Evolutionary conservation across 352 stramenopile species (phyloP).

Genomic region (Phytophthora sp.): DNA sequence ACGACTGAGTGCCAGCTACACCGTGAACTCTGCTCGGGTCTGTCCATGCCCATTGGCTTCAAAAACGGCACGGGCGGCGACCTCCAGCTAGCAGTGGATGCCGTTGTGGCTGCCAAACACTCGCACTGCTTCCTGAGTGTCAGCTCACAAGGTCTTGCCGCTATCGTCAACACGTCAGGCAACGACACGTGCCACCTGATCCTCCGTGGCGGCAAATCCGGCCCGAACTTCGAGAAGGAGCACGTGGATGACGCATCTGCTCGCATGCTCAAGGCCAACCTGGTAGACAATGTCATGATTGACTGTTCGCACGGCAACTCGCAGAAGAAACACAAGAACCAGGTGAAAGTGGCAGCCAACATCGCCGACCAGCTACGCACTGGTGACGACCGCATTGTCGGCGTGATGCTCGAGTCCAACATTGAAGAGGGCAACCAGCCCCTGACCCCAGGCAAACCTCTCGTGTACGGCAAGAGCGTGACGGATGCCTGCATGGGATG

Average conservation of each 20-base stretch:
- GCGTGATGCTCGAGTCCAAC: conserved; percentile 92
- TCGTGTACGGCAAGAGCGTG: conserved; percentile 91
- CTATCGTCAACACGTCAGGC: conserved; percentile 87
- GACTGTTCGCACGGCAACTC: conserved; percentile 93
- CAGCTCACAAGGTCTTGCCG: conserved; percentile 84
- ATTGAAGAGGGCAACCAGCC: conserved; percentile 84
- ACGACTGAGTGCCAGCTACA: conserved; percentile 92
- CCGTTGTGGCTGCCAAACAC: conserved; percentile 80
- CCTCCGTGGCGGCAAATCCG: conserved; percentile 84
- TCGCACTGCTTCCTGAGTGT: conserved; percentile 91
- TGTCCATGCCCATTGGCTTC: conserved; percentile 93
- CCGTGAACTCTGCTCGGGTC: conserved; percentile 87
- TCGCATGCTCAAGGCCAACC: conserved; percentile 86
- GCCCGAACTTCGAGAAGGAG: conserved; percentile 85
- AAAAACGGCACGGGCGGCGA: conserved; percentile 91
- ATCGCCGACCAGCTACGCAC: conserved; percentile 73
- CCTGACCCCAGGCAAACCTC: conserved; percentile 71
- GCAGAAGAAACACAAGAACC: conserved; percentile 90
- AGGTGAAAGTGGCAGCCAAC: conserved; percentile 74
- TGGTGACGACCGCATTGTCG: conserved; percentile 82
- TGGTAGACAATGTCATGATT: conserved; percentile 89
- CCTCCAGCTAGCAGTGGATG: conserved; percentile 87
- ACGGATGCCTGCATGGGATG: conserved; percentile 91
- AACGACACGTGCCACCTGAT: conserved; percentile 92
- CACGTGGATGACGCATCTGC: conserved; percentile 82